phyloP scores from a whole-genome alignment of 345 rosid species.

The Eucalyptus erythrocorys region DNA sequence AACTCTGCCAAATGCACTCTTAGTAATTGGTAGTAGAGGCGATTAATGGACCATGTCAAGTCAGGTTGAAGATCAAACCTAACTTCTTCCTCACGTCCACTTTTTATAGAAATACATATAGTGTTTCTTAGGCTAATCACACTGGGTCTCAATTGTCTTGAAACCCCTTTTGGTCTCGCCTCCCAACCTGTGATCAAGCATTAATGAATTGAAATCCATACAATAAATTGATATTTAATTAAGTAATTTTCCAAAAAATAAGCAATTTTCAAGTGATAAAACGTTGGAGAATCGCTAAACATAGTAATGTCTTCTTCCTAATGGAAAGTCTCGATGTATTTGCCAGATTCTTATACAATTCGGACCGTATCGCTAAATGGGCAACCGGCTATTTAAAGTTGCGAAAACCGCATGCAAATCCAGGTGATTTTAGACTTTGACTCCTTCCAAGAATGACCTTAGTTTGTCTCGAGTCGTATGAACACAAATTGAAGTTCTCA shows the following conservation, averaged over 20 bases:
- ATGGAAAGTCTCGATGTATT: not conserved
- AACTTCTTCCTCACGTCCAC: not conserved
- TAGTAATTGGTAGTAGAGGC: not conserved
- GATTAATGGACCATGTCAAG: not conserved
- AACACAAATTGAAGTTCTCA: not conserved
- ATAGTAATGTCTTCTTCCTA: too few species aligned
- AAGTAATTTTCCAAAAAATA: not conserved
- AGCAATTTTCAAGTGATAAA: not conserved
- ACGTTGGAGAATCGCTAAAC: not conserved
- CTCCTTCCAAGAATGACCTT: not conserved
- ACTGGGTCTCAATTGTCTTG: not conserved
- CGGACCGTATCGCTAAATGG: not conserved
- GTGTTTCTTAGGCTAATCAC: not conserved
- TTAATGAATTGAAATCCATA: not conserved
- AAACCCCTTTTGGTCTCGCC: not conserved
- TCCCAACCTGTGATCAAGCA: accelerated
- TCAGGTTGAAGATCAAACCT: not conserved
- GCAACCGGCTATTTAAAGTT: not conserved
- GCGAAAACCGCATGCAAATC: not conserved
- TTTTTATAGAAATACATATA: too few species aligned
- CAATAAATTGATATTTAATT: not conserved
- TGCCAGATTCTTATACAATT: not conserved
- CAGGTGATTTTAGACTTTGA: not conserved
- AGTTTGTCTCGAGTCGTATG: not conserved
- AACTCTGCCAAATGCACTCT: not conserved